Evolutionary conservation across 2,329 filamentous ascomycete species (phyloP).

Genomic region (Bertia moriformis): DNA sequence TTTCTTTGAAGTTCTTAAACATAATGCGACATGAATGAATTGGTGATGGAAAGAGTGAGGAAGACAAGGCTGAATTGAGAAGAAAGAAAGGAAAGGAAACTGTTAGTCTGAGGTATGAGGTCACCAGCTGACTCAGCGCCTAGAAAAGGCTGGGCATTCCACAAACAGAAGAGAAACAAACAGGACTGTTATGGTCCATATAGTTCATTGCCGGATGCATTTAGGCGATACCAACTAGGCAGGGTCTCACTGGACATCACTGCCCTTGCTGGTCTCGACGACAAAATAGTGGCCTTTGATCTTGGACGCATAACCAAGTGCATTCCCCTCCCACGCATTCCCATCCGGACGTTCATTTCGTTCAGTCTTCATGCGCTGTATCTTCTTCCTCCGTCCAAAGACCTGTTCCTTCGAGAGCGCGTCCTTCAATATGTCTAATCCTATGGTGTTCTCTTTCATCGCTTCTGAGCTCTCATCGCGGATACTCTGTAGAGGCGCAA

Average conservation of each 20-base stretch:
- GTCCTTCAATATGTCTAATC: conserved; percentile 36
- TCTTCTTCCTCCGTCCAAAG: conserved; percentile 36
- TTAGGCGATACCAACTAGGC: too few species aligned
- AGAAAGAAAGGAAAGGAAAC: too few species aligned
- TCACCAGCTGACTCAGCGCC: too few species aligned
- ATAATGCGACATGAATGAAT: not conserved
- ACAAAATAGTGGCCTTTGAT: conserved; percentile 64
- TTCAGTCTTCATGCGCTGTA: conserved; percentile 14
- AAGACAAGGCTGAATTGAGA: too few species aligned
- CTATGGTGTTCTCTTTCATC: conserved; percentile 39
- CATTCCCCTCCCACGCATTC: conserved; percentile 43
- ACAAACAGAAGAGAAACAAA: too few species aligned
- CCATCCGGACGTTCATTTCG: conserved; percentile 10
- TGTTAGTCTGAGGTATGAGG: too few species aligned
- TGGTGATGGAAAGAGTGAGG: not conserved
- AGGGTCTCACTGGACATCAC: too few species aligned
- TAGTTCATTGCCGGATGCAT: not conserved
- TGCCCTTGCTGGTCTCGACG: conserved; percentile 49
- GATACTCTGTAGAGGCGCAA: conserved; percentile 64
- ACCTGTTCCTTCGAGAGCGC: conserved; percentile 45
- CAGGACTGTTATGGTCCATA: too few species aligned
- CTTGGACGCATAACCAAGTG: conserved; percentile 48
- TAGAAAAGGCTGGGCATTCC: too few species aligned
- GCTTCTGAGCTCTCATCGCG: conserved; percentile 60
- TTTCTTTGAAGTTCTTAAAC: not conserved